Conservation (phyloP, 176 grass and related monocot species). For the Echinochloa phyllopogon region DNA sequence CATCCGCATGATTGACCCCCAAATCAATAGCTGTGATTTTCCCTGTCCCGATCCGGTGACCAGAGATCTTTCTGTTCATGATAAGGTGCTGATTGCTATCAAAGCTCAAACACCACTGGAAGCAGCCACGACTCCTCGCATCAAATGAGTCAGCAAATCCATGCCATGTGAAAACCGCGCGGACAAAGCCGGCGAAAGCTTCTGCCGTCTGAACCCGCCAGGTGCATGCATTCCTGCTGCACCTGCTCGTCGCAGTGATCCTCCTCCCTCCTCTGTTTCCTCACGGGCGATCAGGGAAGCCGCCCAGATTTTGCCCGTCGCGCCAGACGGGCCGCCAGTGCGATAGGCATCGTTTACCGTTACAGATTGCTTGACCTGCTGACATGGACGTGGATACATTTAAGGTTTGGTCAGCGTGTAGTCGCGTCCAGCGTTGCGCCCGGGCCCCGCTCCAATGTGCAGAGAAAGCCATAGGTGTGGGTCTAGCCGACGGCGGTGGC, state of each 20-base stretch:
- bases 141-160: not conserved
- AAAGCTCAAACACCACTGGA: not conserved
- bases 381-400: not conserved
- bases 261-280: not conserved
- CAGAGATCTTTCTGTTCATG: not conserved
- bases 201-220: not conserved
- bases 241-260: not conserved
- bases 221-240: not conserved
- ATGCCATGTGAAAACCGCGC: not conserved
- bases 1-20: constrained; percentile 20
- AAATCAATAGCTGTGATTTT: not conserved
- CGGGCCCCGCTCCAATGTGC: too few species aligned
- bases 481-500: too few species aligned
- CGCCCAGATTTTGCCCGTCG: not conserved
- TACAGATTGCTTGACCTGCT: not conserved
- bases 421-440: not conserved
- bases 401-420: not conserved
- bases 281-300: not conserved
- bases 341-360: not conserved
- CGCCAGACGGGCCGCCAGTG: not conserved
- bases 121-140: constrained; percentile 16
- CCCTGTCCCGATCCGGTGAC: not conserved
- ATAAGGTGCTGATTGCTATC: not conserved
- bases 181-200: not conserved
- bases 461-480: too few species aligned